A percentile compares a stretch with the other conserved stretches of the same genome.
phyloP scores from a whole-genome alignment of 2,329 filamentous ascomycete species.

The Cadophora sp. region DNA sequence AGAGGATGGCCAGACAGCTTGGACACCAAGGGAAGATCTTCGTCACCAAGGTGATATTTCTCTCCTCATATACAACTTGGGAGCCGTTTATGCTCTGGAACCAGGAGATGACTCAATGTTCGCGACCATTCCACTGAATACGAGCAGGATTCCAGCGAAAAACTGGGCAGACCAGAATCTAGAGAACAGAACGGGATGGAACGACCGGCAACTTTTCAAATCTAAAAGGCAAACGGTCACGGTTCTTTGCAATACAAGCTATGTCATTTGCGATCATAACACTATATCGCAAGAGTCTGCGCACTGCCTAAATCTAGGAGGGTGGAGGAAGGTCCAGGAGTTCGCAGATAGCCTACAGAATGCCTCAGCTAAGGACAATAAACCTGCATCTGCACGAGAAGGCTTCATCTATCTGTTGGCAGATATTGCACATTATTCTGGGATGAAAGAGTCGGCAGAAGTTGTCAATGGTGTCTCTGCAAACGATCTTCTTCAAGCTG shows the following conservation, averaged over 20 bases:
- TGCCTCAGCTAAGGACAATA: not conserved
- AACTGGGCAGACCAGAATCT: not conserved
- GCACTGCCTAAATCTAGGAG: not conserved
- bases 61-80: not conserved
- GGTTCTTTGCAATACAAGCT: slow-evolving; percentile 1
- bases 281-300: not conserved
- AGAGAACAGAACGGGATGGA: not conserved
- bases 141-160: not conserved
- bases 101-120: slow-evolving; percentile 7
- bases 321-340: not conserved
- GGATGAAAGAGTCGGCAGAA: not conserved
- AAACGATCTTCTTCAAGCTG: not conserved
- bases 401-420: slow-evolving; percentile 6
- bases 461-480: not conserved
- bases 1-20: not conserved
- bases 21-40: slow-evolving; percentile 3
- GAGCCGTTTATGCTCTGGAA: not conserved
- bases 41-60: not conserved
- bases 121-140: not conserved
- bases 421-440: slow-evolving; percentile 1
- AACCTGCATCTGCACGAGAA: not conserved
- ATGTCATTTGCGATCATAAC: not conserved
- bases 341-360: not conserved
- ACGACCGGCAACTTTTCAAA: slow-evolving; percentile 2
- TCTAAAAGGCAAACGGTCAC: not conserved